Conservation (phyloP, 768 basidiomycete species). For the Melanogaster broomeanus region DNA sequence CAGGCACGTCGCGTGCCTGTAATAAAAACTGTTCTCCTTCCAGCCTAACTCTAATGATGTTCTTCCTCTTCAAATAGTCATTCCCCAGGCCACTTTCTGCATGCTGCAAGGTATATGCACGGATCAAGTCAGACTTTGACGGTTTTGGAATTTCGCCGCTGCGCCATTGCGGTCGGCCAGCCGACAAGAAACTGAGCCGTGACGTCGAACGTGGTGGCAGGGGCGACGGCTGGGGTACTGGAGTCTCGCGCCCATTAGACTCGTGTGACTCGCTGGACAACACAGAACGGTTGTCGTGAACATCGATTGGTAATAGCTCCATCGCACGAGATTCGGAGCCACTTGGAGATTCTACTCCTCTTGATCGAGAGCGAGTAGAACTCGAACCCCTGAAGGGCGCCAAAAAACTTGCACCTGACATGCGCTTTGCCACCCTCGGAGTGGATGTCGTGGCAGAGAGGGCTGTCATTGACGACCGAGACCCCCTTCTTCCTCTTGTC, state of each 20-base stretch:
- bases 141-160: slow-evolving; percentile 40
- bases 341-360: slow-evolving; percentile 8
- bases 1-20: slow-evolving; percentile 80
- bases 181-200: slow-evolving; percentile 22
- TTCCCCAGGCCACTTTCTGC: slow-evolving; percentile 95
- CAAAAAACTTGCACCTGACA: slow-evolving; percentile 30
- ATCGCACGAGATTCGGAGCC: slow-evolving; percentile 14
- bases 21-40: slow-evolving; percentile 97
- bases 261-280: slow-evolving; percentile 14
- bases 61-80: slow-evolving; percentile 91
- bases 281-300: slow-evolving; percentile 22
- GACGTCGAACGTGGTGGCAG: slow-evolving; percentile 18
- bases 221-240: slow-evolving; percentile 13
- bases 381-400: slow-evolving; percentile 24
- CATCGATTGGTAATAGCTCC: slow-evolving; percentile 25
- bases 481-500: slow-evolving; percentile 16
- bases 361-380: slow-evolving; percentile 8
- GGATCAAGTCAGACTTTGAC: slow-evolving; percentile 55
- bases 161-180: slow-evolving; percentile 18
- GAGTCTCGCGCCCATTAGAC: slow-evolving; percentile 11
- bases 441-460: slow-evolving; percentile 15
- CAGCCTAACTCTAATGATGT: slow-evolving; percentile 88
- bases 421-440: slow-evolving; percentile 21
- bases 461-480: slow-evolving; percentile 25
- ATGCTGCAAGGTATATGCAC: slow-evolving; percentile 78